Evolutionary conservation across 805 yeast genomes (phyloP).

Genomic region (Brettanomyces bruxellensis): DNA sequence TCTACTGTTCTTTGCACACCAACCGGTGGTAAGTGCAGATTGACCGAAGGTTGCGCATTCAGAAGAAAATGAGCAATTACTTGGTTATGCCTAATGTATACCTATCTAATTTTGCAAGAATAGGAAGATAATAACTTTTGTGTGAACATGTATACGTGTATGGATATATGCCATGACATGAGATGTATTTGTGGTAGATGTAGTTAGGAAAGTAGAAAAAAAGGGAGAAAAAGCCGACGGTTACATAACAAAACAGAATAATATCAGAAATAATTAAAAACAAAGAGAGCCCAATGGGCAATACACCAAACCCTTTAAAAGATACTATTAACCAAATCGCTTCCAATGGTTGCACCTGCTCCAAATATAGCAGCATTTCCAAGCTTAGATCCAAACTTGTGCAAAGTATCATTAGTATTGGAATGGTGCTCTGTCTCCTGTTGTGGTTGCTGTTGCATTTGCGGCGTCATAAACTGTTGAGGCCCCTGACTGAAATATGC

Average conservation of each 20-base stretch:
- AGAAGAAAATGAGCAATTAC: constrained; percentile 79
- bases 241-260: no score
- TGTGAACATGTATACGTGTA: background rate
- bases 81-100: background rate
- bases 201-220: no score
- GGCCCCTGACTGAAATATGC: background rate
- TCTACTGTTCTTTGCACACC: constrained; percentile 98
- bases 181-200: background rate
- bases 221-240: no score
- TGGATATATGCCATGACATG: background rate
- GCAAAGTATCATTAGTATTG: constrained; percentile 22
- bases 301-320: constrained; percentile 4
- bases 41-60: constrained; percentile 99
- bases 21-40: constrained; percentile 99
- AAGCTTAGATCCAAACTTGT: constrained; percentile 72
- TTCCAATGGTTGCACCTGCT: constrained; percentile 94
- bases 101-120: background rate
- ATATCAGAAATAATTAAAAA: no score
- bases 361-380: constrained; percentile 97
- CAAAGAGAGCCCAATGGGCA: no score
- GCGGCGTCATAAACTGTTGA: background rate
- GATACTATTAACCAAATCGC: constrained; percentile 59
- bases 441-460: background rate
- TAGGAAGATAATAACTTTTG: background rate
- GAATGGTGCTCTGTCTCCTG: constrained; percentile 10